Evolutionary conservation across 129 eudicot genomes (phyloP).

Genomic region (Flaveria ramosissima): DNA sequence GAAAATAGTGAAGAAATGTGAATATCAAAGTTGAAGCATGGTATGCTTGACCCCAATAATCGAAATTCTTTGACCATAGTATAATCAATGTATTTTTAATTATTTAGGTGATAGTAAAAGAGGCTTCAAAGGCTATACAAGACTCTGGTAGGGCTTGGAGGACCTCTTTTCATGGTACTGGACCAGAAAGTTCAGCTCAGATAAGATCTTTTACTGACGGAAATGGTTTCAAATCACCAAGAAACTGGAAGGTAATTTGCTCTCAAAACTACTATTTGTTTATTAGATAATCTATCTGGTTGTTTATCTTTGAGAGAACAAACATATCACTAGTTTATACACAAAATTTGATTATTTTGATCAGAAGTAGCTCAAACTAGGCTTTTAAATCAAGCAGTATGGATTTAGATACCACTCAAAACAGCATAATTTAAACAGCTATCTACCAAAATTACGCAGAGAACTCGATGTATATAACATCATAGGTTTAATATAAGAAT

Average conservation of each 20-base stretch:
- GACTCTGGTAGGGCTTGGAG: constrained; percentile 47
- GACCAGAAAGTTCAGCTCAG: constrained; percentile 41
- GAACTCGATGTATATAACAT: neutral
- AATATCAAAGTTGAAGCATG: neutral
- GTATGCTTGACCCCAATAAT: neutral
- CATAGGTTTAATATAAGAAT: neutral
- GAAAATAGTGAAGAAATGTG: neutral
- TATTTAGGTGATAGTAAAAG: constrained; percentile 60
- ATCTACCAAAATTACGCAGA: neutral
- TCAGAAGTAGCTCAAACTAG: constrained; percentile 6
- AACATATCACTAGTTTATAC: constrained; percentile 10
- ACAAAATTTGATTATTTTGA: neutral
- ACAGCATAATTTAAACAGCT: neutral
- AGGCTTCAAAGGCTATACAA: constrained; percentile 68
- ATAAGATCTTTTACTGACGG: constrained; percentile 54
- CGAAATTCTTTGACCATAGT: constrained; percentile 1
- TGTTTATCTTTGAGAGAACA: constrained; percentile 10
- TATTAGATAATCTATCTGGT: neutral
- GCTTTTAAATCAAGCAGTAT: neutral
- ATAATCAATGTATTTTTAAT: neutral
- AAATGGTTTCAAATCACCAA: constrained; percentile 55
- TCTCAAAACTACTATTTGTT: neutral
- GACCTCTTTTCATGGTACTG: constrained; percentile 33
- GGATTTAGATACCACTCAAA: constrained; percentile 2
- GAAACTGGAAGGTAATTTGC: constrained; percentile 58